Percentiles rank a stretch among this genome's conserved stretches.
These are phyloP conservation scores for Hypoxylon intermedium DNA, from an alignment of 495 filamentous ascomycete genomes.

Conservation along the genomic window DNA sequence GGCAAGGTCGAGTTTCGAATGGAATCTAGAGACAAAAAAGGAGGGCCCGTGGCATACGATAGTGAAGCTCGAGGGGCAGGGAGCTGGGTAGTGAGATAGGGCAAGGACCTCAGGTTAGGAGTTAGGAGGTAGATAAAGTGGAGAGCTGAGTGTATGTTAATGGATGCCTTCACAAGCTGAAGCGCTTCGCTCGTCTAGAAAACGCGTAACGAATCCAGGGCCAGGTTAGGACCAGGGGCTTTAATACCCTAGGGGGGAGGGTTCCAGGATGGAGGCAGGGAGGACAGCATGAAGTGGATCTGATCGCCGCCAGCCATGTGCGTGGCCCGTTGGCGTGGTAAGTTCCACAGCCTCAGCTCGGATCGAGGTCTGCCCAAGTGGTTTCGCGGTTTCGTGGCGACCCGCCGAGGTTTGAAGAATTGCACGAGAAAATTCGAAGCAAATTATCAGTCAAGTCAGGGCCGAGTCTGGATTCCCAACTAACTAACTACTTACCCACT, in stretches of 20 bases:
- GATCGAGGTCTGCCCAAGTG: constrained; percentile 15
- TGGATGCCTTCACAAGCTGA: constrained; percentile 29
- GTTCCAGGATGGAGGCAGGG: not conserved
- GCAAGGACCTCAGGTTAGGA: constrained; percentile 1
- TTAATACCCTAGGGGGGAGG: constrained; percentile 24
- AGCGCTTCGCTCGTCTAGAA: constrained; percentile 21
- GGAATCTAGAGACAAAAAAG: not conserved
- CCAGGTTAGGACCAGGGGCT: constrained; percentile 9
- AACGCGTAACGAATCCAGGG: constrained; percentile 25
- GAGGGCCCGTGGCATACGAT: constrained; percentile 3
- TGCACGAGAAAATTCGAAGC: constrained; percentile 11
- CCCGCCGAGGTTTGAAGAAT: constrained; percentile 25
- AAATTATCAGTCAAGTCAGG: constrained; percentile 15
- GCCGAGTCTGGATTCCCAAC: constrained; percentile 12
- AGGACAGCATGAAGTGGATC: constrained; percentile 18
- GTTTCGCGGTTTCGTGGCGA: constrained; percentile 12
- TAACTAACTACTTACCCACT: not conserved
- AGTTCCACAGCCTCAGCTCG: constrained; percentile 31
- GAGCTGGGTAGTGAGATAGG: not conserved
- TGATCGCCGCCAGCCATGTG: constrained; percentile 37
- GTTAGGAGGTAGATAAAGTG: constrained; percentile 32
- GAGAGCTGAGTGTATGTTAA: constrained; percentile 30
- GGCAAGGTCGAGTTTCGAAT: constrained; percentile 3
- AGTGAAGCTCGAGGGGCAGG: constrained; percentile 1
- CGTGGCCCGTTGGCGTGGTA: constrained; percentile 27